These are phyloP conservation scores for Coelastrella sp. DNA, from an alignment of 139 green algal genomes.

Conservation along the genomic window DNA sequence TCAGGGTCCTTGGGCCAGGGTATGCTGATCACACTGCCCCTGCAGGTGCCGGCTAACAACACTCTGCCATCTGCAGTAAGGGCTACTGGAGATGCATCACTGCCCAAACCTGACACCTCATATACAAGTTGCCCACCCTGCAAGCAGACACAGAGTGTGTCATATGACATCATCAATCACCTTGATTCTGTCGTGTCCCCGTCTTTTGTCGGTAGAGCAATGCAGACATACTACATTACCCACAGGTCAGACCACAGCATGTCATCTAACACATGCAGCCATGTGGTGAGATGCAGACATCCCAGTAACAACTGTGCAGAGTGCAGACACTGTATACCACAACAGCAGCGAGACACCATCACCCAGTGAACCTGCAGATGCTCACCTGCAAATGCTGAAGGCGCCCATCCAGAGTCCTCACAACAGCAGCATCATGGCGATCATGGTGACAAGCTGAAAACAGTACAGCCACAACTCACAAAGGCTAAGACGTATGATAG, in stretches of 20 bases:
- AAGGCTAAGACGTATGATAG: too few species aligned
- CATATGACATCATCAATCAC: neutral
- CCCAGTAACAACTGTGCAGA: neutral
- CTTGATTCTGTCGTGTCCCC: neutral
- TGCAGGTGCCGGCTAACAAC: constrained; percentile 16
- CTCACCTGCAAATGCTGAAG: constrained; percentile 32
- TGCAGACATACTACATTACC: too few species aligned
- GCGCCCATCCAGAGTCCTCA: constrained; percentile 31
- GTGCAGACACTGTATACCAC: neutral
- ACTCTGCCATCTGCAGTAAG: constrained; percentile 25
- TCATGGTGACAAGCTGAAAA: neutral
- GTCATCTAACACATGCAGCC: too few species aligned
- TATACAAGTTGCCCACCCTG: neutral
- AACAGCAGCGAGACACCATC: neutral
- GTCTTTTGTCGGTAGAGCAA: neutral
- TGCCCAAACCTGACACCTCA: constrained; percentile 22
- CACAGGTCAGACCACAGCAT: too few species aligned
- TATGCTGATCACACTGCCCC: constrained; percentile 28
- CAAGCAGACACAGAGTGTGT: neutral
- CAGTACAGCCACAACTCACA: too few species aligned
- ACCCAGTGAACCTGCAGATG: neutral
- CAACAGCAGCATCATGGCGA: neutral
- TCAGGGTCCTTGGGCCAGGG: constrained; percentile 40
- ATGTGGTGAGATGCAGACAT: too few species aligned
- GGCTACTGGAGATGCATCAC: constrained; percentile 34